Evolutionary conservation across 1,284 basidiomycete species (phyloP).

Genomic region (Rhizoctonia solani): DNA sequence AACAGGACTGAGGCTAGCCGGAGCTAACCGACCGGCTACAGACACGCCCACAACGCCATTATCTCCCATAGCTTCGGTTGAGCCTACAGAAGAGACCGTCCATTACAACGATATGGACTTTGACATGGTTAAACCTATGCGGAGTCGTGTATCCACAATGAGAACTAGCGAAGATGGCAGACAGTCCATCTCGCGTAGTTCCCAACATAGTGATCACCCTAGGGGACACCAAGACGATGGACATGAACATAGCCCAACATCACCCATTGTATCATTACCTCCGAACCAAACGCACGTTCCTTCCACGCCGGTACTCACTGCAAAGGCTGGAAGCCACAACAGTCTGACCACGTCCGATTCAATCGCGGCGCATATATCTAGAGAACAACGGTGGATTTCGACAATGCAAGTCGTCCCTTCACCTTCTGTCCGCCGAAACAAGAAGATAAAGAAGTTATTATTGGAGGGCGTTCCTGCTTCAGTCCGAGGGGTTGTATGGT

Average conservation of each 20-base stretch:
- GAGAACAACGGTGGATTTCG: constrained; percentile 75
- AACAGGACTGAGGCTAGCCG: constrained; percentile 56
- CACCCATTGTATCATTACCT: constrained; percentile 7
- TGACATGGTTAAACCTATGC: constrained; percentile 66
- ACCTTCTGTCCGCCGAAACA: constrained; percentile 71
- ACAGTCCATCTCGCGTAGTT: constrained; percentile 9
- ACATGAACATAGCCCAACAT: constrained; percentile 1
- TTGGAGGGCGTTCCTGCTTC: constrained; percentile 82
- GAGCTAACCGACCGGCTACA: constrained; percentile 41
- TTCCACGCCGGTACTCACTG: constrained; percentile 1
- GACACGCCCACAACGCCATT: constrained; percentile 40
- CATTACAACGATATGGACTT: constrained; percentile 80
- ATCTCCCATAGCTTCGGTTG: constrained; percentile 41
- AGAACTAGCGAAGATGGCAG: constrained; percentile 59
- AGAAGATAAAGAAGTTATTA: constrained; percentile 81
- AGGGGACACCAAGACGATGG: background rate
- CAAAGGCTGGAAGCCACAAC: constrained; percentile 10
- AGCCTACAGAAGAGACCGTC: constrained; percentile 54
- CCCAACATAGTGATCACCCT: constrained; percentile 19
- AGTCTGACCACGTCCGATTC: constrained; percentile 41
- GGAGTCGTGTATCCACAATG: constrained; percentile 52
- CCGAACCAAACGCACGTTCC: constrained; percentile 26
- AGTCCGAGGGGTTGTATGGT: constrained; percentile 83
- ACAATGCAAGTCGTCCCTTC: constrained; percentile 66
- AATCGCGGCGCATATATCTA: constrained; percentile 70